phyloP scores from a whole-genome alignment of 139 green algal species.

The Pleodorina starrii region DNA sequence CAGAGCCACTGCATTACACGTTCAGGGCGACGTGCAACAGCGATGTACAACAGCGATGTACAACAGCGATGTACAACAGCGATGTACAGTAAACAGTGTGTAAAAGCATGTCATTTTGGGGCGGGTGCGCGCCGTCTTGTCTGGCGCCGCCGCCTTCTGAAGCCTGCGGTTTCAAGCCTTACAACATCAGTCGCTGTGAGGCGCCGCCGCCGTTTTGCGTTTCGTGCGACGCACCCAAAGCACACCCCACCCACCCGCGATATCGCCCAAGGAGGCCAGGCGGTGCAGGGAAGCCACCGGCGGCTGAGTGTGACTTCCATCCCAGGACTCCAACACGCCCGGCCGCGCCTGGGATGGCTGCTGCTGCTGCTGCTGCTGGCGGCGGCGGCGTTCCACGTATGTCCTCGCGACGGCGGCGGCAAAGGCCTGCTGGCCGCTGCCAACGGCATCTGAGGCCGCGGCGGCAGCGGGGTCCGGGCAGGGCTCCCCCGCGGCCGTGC shows the following conservation, averaged over 20 bases:
- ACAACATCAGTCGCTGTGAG: too few species aligned
- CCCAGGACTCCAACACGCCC: neutral
- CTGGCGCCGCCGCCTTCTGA: too few species aligned
- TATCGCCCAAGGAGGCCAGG: neutral
- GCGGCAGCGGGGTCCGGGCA: neutral
- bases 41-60: too few species aligned
- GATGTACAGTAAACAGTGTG: too few species aligned
- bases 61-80: too few species aligned
- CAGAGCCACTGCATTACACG: too few species aligned
- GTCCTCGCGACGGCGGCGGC: constrained; percentile 32
- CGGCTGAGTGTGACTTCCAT: neutral
- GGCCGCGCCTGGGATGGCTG: neutral
- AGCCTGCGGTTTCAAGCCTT: too few species aligned
- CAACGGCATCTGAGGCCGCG: neutral
- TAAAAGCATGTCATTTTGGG: too few species aligned
- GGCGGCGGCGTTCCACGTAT: constrained; percentile 32
- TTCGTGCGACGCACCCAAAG: too few species aligned
- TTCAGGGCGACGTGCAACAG: too few species aligned
- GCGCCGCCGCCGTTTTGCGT: too few species aligned
- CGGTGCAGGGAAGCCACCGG: neutral
- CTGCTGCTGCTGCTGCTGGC: constrained; percentile 23
- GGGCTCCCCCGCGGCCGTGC: neutral
- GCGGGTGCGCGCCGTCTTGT: too few species aligned
- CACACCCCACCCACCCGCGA: neutral
- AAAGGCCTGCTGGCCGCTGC: neutral